Percentiles rank a stretch among this genome's conserved stretches.
Conservation (phyloP, 2,329 filamentous ascomycete genomes). For the Gaeumannomyces sp. region DNA sequence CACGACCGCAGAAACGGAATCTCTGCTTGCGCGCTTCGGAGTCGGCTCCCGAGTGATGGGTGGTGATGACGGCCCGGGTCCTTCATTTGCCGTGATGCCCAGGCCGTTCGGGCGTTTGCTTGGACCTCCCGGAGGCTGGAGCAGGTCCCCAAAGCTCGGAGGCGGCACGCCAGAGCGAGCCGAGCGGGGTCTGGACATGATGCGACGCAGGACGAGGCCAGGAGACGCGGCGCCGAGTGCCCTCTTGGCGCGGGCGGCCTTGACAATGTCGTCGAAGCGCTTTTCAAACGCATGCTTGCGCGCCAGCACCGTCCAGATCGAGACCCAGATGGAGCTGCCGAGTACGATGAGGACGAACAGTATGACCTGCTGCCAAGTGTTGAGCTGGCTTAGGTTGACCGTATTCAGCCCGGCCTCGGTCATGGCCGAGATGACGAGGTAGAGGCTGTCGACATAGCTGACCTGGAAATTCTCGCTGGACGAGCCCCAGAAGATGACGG, state of each 20-base stretch:
- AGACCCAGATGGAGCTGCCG: conserved; percentile 59
- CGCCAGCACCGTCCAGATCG: conserved; percentile 54
- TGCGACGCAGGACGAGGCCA: too few relatives aligned
- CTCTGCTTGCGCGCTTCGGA: too few relatives aligned
- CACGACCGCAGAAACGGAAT: too few relatives aligned
- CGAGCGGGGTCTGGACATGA: too few relatives aligned
- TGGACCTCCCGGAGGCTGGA: too few relatives aligned
- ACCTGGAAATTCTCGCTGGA: conserved; percentile 37
- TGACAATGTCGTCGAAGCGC: conserved; percentile 49
- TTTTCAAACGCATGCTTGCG: conserved; percentile 56
- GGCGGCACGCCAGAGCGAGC: too few relatives aligned
- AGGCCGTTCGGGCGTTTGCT: too few relatives aligned
- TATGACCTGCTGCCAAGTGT: conserved; percentile 59
- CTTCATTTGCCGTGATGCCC: too few relatives aligned
- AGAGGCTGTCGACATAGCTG: conserved; percentile 57
- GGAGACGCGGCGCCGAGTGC: too few relatives aligned
- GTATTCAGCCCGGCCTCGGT: conserved; percentile 60
- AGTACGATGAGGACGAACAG: conserved; percentile 58
- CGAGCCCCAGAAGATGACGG: conserved; percentile 53
- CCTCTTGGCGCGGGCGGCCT: conserved; percentile 23
- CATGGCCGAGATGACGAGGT: conserved; percentile 59
- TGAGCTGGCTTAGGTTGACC: conserved; percentile 55
- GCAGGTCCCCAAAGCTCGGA: too few relatives aligned
- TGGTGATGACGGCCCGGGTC: too few relatives aligned
- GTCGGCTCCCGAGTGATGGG: too few relatives aligned